Conservation (phyloP, 768 basidiomycete species). For the Gelatoporia subvermispora region DNA sequence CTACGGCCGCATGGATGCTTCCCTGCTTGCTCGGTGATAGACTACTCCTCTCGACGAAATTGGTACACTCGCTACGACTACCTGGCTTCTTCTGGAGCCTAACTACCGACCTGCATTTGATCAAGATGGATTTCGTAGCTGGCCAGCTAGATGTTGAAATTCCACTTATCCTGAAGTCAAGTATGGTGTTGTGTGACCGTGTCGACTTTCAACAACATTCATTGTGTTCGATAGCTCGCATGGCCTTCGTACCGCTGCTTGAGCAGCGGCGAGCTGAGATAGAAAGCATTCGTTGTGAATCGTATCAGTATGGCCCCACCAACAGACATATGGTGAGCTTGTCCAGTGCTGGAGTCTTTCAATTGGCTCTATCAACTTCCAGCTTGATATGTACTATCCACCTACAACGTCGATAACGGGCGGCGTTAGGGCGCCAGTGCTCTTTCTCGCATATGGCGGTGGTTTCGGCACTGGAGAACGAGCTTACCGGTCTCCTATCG, state of each 20-base stretch:
- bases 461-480: slow-evolving; percentile 52
- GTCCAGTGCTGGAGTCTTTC: neutral
- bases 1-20: too few species aligned
- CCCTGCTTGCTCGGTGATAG: too few species aligned
- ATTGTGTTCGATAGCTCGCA: slow-evolving; percentile 32
- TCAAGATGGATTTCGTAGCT: slow-evolving; percentile 10
- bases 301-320: slow-evolving; percentile 51
- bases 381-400: slow-evolving; percentile 70
- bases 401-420: slow-evolving; percentile 10
- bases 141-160: slow-evolving; percentile 4
- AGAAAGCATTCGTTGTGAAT: slow-evolving; percentile 39
- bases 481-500: slow-evolving; percentile 39
- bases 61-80: too few species aligned
- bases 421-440: slow-evolving; percentile 37
- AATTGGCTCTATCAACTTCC: neutral
- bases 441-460: slow-evolving; percentile 67
- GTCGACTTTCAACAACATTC: neutral
- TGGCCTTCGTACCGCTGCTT: slow-evolving; percentile 46
- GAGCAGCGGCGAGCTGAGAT: slow-evolving; percentile 45
- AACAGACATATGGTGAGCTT: slow-evolving; percentile 45
- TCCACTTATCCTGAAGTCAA: slow-evolving; percentile 4
- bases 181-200: slow-evolving; percentile 2
- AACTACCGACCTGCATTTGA: too few species aligned
- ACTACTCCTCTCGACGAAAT: too few species aligned
- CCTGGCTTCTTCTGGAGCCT: too few species aligned